phyloP scores from a whole-genome alignment of 352 stramenopile species.

The Pythium guiyangense region DNA sequence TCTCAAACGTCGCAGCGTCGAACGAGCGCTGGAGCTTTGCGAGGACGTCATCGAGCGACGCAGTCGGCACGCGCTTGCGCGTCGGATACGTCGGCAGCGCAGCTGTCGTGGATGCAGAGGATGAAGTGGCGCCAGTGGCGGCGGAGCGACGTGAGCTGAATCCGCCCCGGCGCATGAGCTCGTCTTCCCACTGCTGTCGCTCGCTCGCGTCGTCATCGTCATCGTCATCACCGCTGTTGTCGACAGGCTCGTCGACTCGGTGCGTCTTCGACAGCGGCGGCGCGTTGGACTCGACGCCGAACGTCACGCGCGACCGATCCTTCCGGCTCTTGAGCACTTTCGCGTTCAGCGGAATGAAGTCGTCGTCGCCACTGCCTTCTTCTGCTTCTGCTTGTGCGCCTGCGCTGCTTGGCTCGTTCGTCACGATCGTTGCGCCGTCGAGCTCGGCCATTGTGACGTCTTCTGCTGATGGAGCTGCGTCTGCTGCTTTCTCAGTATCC shows the following conservation, averaged over 20 bases:
- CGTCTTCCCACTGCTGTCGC: constrained; percentile 62
- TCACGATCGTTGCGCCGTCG: constrained; percentile 22
- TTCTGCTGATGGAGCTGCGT: background rate
- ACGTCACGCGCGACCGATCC: constrained; percentile 58
- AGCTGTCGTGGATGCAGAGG: constrained; percentile 5
- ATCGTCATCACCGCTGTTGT: constrained; percentile 7
- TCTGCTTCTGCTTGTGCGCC: background rate
- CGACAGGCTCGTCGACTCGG: constrained; percentile 38
- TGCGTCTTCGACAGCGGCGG: constrained; percentile 27
- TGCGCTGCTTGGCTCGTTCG: constrained; percentile 2
- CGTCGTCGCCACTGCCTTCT: constrained; percentile 17
- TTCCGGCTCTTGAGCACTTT: constrained; percentile 33
- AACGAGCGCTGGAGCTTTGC: constrained; percentile 43
- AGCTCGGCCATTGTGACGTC: constrained; percentile 20
- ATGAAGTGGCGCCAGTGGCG: background rate
- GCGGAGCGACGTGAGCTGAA: constrained; percentile 19
- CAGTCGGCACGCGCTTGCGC: constrained; percentile 32
- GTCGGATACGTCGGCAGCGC: constrained; percentile 35
- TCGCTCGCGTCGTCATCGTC: constrained; percentile 36
- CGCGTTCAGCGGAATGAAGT: constrained; percentile 66
- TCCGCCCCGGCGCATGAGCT: constrained; percentile 69
- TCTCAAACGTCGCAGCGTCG: constrained; percentile 37
- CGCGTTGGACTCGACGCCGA: constrained; percentile 32
- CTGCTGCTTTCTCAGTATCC: constrained; percentile 5
- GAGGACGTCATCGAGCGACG: constrained; percentile 48